Conservation (phyloP, 2,329 filamentous ascomycete genomes). For the Fusarium domesticum region DNA sequence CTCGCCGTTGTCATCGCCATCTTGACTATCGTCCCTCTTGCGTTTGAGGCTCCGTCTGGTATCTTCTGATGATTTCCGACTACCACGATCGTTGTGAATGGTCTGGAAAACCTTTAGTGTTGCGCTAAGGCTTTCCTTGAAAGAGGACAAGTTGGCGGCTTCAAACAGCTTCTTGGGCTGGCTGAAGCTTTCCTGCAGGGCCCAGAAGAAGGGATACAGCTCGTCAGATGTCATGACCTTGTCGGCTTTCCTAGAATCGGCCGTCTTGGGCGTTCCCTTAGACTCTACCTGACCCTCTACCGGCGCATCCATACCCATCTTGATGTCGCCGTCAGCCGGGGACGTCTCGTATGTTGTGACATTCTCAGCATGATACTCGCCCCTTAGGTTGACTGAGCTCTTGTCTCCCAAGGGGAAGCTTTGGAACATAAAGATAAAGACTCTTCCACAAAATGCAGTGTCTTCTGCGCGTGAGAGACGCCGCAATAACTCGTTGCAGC, state of each 20-base stretch:
- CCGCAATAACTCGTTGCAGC: conserved; percentile 92
- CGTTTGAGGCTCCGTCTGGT: conserved; percentile 65
- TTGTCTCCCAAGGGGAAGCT: conserved; percentile 95
- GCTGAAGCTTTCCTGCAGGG: conserved; percentile 86
- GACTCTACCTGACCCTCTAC: conserved; percentile 35
- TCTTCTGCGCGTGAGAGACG: conserved; percentile 93
- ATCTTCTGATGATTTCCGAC: conserved; percentile 59
- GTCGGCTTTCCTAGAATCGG: conserved; percentile 45
- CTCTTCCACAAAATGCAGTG: conserved; percentile 92
- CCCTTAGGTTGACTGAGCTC: conserved; percentile 93
- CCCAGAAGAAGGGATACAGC: conserved; percentile 92
- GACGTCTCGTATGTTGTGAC: conserved; percentile 71
- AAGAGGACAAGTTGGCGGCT: conserved; percentile 67
- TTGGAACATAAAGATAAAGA: conserved; percentile 98
- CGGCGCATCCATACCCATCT: conserved; percentile 65
- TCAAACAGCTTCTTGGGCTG: conserved; percentile 83
- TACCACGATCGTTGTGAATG: conserved; percentile 48
- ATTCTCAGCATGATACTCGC: conserved; percentile 95
- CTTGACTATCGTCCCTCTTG: conserved; percentile 56
- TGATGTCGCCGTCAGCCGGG: conserved; percentile 31
- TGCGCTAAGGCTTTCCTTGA: conserved; percentile 72
- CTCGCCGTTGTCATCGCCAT: conserved; percentile 31
- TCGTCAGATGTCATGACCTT: conserved; percentile 61
- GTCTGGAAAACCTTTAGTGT: conserved; percentile 55
- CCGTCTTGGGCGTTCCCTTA: conserved; percentile 39